These are phyloP conservation scores for Cryptosporidium parvum DNA, from an alignment of 169 alveolate genomes.

Conservation along the genomic window DNA sequence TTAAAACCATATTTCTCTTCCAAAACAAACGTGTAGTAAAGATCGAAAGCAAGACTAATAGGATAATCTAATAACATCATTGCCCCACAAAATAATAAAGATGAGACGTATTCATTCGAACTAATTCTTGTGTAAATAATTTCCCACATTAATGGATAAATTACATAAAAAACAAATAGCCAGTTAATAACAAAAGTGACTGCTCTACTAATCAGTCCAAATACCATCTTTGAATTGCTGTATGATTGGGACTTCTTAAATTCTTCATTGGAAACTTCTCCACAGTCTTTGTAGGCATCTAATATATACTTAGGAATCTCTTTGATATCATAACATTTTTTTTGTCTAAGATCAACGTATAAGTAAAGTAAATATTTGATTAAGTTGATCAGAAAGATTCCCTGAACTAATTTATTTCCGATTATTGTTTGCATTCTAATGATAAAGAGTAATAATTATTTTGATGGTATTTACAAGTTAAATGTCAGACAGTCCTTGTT, in stretches of 20 bases:
- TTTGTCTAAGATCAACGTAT: conserved; percentile 57
- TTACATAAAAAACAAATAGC: conserved; percentile 3
- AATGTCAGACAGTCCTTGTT: not conserved
- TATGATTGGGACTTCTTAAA: conserved; percentile 47
- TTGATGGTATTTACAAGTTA: not conserved
- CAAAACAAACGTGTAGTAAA: conserved; percentile 50
- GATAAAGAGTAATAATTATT: not conserved
- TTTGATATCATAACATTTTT: conserved; percentile 36
- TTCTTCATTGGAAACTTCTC: conserved; percentile 20
- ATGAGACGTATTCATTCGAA: conserved; percentile 50
- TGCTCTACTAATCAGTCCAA: conserved; percentile 11
- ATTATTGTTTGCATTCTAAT: not conserved
- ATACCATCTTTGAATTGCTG: conserved; percentile 38
- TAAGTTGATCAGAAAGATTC: conserved; percentile 13
- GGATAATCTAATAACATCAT: conserved; percentile 34
- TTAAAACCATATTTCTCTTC: conserved; percentile 66
- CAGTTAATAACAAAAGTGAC: conserved; percentile 42
- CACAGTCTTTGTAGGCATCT: conserved; percentile 47
- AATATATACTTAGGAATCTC: conserved; percentile 36
- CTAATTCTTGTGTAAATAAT: conserved; percentile 24
- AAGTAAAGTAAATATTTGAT: conserved; percentile 15
- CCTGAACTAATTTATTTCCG: not conserved
- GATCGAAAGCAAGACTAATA: conserved; percentile 23
- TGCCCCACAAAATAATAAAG: conserved; percentile 38
- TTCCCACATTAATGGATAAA: conserved; percentile 55